phyloP scores from a whole-genome alignment of 75 land plant species.

The Pseudotsuga menziesii region DNA sequence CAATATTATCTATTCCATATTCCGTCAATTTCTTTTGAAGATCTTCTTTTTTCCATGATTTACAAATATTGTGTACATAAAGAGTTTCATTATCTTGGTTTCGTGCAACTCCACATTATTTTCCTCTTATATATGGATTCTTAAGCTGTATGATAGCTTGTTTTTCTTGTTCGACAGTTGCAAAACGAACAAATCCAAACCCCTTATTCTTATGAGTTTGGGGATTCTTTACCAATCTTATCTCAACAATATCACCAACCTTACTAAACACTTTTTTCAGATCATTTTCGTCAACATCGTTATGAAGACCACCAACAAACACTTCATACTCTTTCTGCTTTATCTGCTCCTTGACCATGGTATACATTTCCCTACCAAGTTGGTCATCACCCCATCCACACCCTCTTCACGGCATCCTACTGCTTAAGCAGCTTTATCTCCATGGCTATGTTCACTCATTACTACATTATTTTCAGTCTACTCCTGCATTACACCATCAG shows the following conservation, averaged over 20 bases:
- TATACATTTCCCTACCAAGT: slow-evolving; percentile 4
- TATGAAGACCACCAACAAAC: slow-evolving; percentile 50
- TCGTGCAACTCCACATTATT: slow-evolving; percentile 40
- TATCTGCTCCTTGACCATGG: slow-evolving; percentile 29
- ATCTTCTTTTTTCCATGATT: slow-evolving; percentile 43
- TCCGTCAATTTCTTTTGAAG: slow-evolving; percentile 35
- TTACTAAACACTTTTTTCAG: slow-evolving; percentile 23
- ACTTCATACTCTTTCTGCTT: slow-evolving; percentile 48
- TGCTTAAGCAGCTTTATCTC: slow-evolving; percentile 21
- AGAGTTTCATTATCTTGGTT: slow-evolving; percentile 49
- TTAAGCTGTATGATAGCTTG: slow-evolving; percentile 32
- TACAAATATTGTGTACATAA: slow-evolving; percentile 41
- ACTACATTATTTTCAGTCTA: slow-evolving; percentile 13
- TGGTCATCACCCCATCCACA: neutral
- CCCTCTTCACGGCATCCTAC: neutral
- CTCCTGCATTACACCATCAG: neutral
- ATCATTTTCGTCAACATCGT: slow-evolving; percentile 42
- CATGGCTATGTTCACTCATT: slow-evolving; percentile 21
- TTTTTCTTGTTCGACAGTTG: slow-evolving; percentile 43
- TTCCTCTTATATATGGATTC: slow-evolving; percentile 32
- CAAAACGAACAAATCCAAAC: slow-evolving; percentile 44
- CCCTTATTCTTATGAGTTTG: slow-evolving; percentile 41
- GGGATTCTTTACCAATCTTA: slow-evolving; percentile 37
- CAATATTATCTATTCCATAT: slow-evolving; percentile 32
- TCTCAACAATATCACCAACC: slow-evolving; percentile 50